Conservation (phyloP, 2,329 filamentous ascomycete species). For the Lachnum nothofagi region DNA sequence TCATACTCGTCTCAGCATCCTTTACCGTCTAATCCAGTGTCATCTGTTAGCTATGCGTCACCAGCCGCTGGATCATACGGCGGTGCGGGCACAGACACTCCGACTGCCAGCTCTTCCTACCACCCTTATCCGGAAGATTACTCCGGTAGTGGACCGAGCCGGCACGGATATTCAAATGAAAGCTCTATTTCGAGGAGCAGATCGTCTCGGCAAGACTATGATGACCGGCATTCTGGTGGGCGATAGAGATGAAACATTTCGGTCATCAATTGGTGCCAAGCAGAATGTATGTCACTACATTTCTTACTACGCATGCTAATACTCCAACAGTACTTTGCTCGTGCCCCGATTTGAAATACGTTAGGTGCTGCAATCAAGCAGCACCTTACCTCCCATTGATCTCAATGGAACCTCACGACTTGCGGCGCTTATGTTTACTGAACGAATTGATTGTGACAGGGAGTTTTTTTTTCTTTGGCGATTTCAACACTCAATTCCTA, state of each 20-base stretch:
- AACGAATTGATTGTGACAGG: neutral
- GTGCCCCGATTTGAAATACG: neutral
- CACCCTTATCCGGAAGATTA: neutral
- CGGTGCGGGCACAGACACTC: too few species aligned
- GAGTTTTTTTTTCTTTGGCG: neutral
- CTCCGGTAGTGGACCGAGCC: neutral
- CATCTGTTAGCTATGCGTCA: too few species aligned
- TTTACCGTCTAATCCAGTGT: too few species aligned
- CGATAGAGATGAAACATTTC: neutral
- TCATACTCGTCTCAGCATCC: too few species aligned
- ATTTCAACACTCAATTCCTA: too few species aligned
- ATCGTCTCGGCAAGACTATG: neutral
- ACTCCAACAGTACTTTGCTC: neutral
- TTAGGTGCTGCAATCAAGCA: neutral
- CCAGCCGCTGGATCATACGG: too few species aligned
- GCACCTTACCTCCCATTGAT: neutral
- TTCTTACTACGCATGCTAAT: neutral
- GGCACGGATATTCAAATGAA: neutral
- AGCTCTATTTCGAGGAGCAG: neutral
- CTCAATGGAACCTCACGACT: neutral
- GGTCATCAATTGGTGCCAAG: neutral
- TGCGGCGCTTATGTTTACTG: neutral
- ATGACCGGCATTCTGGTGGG: neutral
- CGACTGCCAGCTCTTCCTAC: neutral
- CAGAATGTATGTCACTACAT: neutral